These are phyloP conservation scores for Nakazawaea anatomiae DNA, from an alignment of 805 yeast genomes.

Conservation along the genomic window DNA sequence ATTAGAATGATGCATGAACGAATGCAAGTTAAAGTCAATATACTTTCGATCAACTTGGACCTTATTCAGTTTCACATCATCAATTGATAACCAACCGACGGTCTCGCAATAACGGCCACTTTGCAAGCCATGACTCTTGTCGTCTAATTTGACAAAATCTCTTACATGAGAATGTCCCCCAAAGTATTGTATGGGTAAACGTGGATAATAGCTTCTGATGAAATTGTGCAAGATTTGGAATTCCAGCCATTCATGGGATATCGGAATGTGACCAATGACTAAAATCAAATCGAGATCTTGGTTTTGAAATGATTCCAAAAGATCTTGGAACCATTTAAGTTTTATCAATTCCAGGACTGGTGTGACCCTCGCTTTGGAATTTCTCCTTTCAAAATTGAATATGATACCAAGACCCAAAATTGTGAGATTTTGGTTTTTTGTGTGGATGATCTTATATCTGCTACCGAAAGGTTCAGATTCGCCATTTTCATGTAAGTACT, in stretches of 20 bases:
- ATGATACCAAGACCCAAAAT: constrained; percentile 73
- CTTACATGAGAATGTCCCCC: constrained; percentile 95
- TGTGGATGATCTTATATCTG: constrained; percentile 56
- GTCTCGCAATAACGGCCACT: constrained; percentile 94
- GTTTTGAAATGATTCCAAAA: constrained; percentile 25
- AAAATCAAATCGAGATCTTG: constrained; percentile 56
- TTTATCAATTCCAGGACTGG: constrained; percentile 49
- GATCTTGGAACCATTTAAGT: constrained; percentile 60
- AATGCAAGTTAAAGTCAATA: constrained; percentile 73
- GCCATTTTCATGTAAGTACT: constrained; percentile 37
- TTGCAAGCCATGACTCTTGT: constrained; percentile 69
- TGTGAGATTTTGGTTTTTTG: constrained; percentile 44
- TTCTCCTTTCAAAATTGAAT: constrained; percentile 59
- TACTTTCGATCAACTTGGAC: constrained; percentile 50
- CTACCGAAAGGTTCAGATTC: constrained; percentile 62
- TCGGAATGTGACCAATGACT: constrained; percentile 77
- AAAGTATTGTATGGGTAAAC: constrained; percentile 68
- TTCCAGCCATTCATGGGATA: constrained; percentile 51
- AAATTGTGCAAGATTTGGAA: constrained; percentile 36
- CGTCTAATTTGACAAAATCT: constrained; percentile 70
- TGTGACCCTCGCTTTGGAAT: constrained; percentile 58
- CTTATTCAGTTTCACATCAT: constrained; percentile 17
- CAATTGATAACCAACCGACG: constrained; percentile 76
- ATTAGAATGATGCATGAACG: constrained; percentile 61
- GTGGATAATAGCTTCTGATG: constrained; percentile 56